phyloP scores from a whole-genome alignment of 2,329 filamentous ascomycete species.

The Phialemoniopsis sp. region DNA sequence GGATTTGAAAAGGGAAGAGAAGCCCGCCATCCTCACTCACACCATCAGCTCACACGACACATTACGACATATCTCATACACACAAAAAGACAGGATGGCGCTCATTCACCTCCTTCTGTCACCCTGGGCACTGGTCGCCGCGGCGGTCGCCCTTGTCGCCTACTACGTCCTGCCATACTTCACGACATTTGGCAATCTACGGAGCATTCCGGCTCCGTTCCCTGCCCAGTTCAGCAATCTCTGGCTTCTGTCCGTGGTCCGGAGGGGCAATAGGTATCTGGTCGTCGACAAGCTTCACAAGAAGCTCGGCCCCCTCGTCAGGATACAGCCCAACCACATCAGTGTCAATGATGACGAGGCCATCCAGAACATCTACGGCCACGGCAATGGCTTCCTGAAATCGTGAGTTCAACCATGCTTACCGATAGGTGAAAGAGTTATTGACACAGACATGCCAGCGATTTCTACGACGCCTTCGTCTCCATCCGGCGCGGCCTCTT shows the following conservation, averaged over 20 bases:
- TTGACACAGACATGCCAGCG: constrained; percentile 36
- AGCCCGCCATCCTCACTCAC: no score
- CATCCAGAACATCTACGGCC: constrained; percentile 73
- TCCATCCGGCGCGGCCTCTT: constrained; percentile 82
- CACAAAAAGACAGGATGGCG: no score
- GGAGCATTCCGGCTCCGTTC: constrained; percentile 59
- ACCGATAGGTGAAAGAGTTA: no score
- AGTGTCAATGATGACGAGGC: constrained; percentile 77
- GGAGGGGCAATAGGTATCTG: constrained; percentile 61
- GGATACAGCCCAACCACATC: constrained; percentile 81
- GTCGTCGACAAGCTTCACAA: constrained; percentile 70
- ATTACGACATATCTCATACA: no score
- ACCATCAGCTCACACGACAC: no score
- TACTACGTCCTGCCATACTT: constrained; percentile 60
- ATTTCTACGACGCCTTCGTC: constrained; percentile 91
- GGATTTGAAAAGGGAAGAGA: no score
- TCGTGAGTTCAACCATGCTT: constrained; percentile 41
- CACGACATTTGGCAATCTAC: constrained; percentile 44
- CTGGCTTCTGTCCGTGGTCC: constrained; percentile 68
- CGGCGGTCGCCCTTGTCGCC: constrained; percentile 42
- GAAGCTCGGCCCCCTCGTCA: constrained; percentile 72
- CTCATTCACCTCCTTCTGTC: constrained; percentile 24
- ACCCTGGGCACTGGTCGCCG: constrained; percentile 39
- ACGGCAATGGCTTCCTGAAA: constrained; percentile 73
- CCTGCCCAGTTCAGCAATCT: constrained; percentile 67